phyloP scores from a whole-genome alignment of 2,329 filamentous ascomycete species.

The Ambrosiella xylebori region DNA sequence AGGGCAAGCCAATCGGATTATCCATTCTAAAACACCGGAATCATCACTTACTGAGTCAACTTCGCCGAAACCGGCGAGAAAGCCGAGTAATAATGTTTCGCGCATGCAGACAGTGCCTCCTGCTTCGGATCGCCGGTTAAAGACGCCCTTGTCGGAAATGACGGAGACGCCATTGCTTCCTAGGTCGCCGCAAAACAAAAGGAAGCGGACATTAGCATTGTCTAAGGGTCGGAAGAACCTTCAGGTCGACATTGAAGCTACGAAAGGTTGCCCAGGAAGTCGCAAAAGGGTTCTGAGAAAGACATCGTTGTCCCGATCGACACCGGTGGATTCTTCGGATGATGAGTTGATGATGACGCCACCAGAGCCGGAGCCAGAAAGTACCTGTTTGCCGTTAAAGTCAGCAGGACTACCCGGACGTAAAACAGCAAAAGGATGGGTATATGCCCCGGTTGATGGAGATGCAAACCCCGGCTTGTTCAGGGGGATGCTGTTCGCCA shows the following conservation, averaged over 20 bases:
- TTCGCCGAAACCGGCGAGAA: neutral
- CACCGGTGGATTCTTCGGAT: constrained; percentile 3
- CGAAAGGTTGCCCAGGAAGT: neutral
- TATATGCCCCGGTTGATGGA: constrained; percentile 11
- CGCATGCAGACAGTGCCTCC: neutral
- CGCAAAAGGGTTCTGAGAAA: neutral
- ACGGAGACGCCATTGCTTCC: neutral
- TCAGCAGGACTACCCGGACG: neutral
- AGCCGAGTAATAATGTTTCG: neutral
- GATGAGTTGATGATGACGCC: constrained; percentile 8
- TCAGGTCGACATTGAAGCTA: neutral
- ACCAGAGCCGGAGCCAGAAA: neutral
- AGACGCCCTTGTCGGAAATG: constrained; percentile 1
- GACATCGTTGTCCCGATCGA: neutral
- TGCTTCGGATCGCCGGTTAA: neutral
- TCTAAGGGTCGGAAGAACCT: neutral
- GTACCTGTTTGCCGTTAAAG: neutral
- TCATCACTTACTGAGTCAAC: neutral
- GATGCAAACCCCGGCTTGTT: constrained; percentile 34
- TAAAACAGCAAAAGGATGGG: constrained; percentile 9
- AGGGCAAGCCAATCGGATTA: constrained; percentile 1
- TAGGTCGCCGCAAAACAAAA: neutral
- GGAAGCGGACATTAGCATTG: neutral
- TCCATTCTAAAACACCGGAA: constrained; percentile 3
- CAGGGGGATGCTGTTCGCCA: constrained; percentile 68